Evolutionary conservation across 495 filamentous ascomycete species (phyloP), one percentile per base, ranked within the genome.

Genomic region (Trichoderma erinaceum): DNA sequence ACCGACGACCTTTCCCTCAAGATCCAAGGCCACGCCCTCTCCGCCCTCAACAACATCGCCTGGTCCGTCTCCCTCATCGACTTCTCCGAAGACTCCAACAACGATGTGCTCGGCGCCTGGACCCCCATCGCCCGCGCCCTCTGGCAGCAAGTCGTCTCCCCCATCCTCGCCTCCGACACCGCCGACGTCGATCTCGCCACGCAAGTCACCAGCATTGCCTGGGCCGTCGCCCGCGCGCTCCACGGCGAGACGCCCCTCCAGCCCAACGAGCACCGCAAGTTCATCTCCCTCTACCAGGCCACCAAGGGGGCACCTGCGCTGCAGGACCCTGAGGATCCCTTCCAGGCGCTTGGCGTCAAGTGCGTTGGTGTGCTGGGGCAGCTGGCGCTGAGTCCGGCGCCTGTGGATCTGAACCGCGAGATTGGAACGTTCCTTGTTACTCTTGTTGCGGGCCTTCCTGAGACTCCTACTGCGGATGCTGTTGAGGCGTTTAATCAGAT

Each of bases 311-410:
- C 66, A 41, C 27, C 35, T n/a, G 43, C 63, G 10, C 63, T 68
- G n/a, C 73, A 69, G 6, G 72, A 75, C 10, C 68, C 72, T 21
- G 68, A 71, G 18, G 84, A 86, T 68, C 78, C 82, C 32, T 82
- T 86, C 67, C 79, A 83, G 70, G 72, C 75, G 29, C 78, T 88
- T 11, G 79, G 83, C 15, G 82, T 85, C 44, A 88, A 88, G 74
- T 86, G 84, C 69, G 80, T 89, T 70, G 86, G 87, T 41, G 83
- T 87, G 5, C 78, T 88, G 10, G 87, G 87, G 29, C 79, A 80
- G 41, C 76, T 88, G 6, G 87, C 85, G 1, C 76, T 82, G 11
- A 69, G 77, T 38, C 81, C 81, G 35, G 78, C 78, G 11, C 75
- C 80, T 0, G 67, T 82, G 63, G 67, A 75, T 41, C 69, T 82